A percentile compares a stretch with the other conserved stretches of the same genome.
Evolutionary conservation across 352 stramenopile species (phyloP).

Genomic region (Lagenidium sp.): DNA sequence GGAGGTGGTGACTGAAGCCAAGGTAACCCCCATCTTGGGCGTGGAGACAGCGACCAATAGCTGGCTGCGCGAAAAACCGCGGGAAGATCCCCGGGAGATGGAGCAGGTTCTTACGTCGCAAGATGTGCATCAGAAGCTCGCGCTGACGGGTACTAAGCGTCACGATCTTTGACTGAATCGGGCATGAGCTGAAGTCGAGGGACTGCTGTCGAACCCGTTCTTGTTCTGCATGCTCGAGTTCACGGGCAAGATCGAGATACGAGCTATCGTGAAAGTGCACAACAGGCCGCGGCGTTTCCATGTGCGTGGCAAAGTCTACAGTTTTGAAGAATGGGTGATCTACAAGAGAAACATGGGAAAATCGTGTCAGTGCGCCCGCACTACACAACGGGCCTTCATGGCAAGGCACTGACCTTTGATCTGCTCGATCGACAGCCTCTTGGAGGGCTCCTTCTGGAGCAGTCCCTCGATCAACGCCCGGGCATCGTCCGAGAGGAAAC

Average conservation of each 20-base stretch:
- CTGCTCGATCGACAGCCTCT: conserved; percentile 16
- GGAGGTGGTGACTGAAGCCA: conserved; percentile 52
- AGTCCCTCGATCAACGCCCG: conserved; percentile 54
- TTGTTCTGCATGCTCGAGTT: conserved; percentile 32
- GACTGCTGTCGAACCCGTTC: conserved; percentile 7
- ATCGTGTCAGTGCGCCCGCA: neutral
- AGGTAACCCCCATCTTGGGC: conserved; percentile 44
- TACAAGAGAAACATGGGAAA: conserved; percentile 9
- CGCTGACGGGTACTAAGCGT: conserved; percentile 20
- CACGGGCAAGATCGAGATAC: conserved; percentile 35
- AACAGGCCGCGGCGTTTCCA: conserved; percentile 21
- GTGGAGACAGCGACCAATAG: conserved; percentile 44
- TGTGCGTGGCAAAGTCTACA: conserved; percentile 61
- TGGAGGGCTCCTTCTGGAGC: conserved; percentile 30
- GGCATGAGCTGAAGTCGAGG: conserved; percentile 21
- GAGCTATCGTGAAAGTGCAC: conserved; percentile 29
- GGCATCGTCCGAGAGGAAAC: conserved; percentile 50
- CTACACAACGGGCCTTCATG: neutral
- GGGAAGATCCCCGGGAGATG: conserved; percentile 63
- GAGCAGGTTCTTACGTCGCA: conserved; percentile 63
- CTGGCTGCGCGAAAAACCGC: conserved; percentile 52
- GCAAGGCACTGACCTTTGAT: conserved; percentile 46
- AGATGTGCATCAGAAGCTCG: conserved; percentile 65
- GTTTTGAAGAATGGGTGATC: conserved; percentile 65
- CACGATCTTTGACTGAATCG: conserved; percentile 28